Evolutionary conservation across 169 alveolate genomes (phyloP), one percentile per base, ranked within the genome.

Genomic region (Plasmodium fragile): DNA sequence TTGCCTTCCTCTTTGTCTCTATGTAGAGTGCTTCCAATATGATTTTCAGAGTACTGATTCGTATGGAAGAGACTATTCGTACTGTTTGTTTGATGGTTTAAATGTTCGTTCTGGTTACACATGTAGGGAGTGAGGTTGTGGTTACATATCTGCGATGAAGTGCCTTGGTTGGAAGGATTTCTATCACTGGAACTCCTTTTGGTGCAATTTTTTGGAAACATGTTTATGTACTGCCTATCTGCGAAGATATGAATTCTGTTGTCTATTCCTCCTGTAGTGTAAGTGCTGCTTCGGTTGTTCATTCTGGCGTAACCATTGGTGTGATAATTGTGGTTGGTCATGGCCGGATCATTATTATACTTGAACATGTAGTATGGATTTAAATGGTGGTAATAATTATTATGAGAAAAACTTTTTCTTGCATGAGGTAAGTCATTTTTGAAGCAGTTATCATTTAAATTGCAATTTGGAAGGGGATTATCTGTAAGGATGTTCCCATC

Each of bases 211-310:
- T 82, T 49, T 75, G 85, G 8, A n/a, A 39, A 32, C 25, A 41
- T 73, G 45, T 36, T 34, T 85, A 52, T 53, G n/a, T 69, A 18
- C 16, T 53, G 32, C 22, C 52, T 25, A 53, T 36, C 75, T 22
- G 30, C 32, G 80, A n/a, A 49, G 59, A 30, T 5, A 34, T 18
- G 34, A 16, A 13, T 70, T 1, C 69, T 39, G 65, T 85, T 73
- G 30, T 34, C 2, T 30, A 85, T 32, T 52, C 69, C 34, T 73
- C 70, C 80, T 13, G 52, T 39, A 30, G 81, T 53, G 79, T 85
- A 85, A n/a, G 39, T 73, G 75, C 43, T 49, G 41, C 70, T 72
- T 52, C 70, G 75, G 30, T 30, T 52, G 65, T 85, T 52, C 52
- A 36, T 85, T 69, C 25, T 52, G 43, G 79, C 3, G 32, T 85